phyloP scores from a whole-genome alignment of 257 asterid genomes.

The Solanum pennellii region DNA sequence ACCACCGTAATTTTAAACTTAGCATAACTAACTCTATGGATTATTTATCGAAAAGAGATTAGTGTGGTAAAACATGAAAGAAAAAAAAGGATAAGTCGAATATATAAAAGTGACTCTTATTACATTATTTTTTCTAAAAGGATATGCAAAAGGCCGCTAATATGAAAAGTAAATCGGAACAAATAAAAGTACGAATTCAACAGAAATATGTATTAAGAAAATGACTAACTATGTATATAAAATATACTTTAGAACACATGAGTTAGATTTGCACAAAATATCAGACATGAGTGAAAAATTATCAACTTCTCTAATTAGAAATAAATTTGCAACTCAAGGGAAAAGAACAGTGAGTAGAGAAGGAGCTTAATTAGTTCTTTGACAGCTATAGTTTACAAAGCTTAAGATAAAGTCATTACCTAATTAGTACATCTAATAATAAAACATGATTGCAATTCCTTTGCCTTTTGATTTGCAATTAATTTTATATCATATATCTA shows the following conservation, averaged over 20 bases:
- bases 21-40: neutral
- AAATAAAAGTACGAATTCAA: neutral
- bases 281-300: neutral
- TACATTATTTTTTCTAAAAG: neutral
- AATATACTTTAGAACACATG: neutral
- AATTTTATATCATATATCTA: neutral
- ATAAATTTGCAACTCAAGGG: neutral
- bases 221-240: neutral
- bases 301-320: neutral
- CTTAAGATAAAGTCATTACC: neutral
- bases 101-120: neutral
- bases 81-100: neutral
- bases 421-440: neutral
- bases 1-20: neutral
- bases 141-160: neutral
- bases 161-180: neutral
- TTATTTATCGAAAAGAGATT: neutral
- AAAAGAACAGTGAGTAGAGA: neutral
- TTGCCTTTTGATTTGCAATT: neutral
- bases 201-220: neutral
- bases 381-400: neutral
- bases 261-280: neutral
- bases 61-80: neutral
- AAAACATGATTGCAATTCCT: neutral
- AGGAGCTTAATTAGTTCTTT: neutral